Conservation (phyloP, 164 flowering plant genomes). For the Vitis rotundifolia region DNA sequence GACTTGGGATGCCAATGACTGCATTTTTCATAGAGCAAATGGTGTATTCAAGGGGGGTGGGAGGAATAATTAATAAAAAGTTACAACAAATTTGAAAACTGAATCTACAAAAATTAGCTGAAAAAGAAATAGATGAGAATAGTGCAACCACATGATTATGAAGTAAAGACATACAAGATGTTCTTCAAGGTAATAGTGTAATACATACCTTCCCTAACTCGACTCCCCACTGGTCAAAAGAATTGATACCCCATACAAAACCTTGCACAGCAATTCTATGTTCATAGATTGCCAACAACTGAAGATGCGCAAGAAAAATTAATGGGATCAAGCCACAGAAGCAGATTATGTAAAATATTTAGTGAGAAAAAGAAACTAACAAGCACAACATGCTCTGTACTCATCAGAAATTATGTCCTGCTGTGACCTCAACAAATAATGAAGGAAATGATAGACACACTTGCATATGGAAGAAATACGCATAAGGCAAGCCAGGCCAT, state of each 20-base stretch:
- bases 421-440: too few species aligned
- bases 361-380: background rate
- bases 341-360: background rate
- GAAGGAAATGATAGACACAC: background rate
- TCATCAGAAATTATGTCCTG: too few species aligned
- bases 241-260: conserved; percentile 96
- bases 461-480: too few species aligned
- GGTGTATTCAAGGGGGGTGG: background rate
- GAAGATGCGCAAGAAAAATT: conserved; percentile 18
- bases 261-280: conserved; percentile 97
- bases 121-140: background rate
- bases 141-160: background rate
- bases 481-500: too few species aligned
- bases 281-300: conserved; percentile 93
- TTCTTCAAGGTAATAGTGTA: background rate
- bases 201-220: conserved; percentile 88
- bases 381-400: background rate
- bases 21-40: conserved; percentile 15
- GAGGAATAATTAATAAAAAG: background rate
- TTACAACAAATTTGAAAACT: background rate
- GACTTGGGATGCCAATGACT: conserved; percentile 88
- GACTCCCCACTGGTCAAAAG: conserved; percentile 99
- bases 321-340: background rate
- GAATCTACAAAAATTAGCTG: background rate
- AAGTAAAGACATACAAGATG: background rate